Percentiles rank a stretch among this genome's conserved stretches.
Evolutionary conservation across 208 protist species (phyloP).

Genomic region (Zelonia costaricensis): DNA sequence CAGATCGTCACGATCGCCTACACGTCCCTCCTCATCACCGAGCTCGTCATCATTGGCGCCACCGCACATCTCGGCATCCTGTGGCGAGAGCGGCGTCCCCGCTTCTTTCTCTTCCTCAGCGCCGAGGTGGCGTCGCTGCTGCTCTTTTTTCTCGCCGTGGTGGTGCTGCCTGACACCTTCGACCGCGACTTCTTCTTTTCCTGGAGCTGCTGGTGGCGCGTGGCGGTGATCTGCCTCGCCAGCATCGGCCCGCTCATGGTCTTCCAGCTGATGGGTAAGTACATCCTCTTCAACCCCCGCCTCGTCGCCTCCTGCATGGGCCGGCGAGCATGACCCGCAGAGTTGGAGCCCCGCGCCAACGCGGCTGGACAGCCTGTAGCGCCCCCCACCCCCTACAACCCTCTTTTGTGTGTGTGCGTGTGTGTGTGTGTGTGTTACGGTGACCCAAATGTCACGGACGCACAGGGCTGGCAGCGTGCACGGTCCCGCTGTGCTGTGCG

Average conservation of each 20-base stretch:
- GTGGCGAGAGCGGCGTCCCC: slow-evolving; percentile 55
- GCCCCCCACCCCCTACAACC: no score
- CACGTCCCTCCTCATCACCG: slow-evolving; percentile 97
- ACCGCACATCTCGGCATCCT: slow-evolving; percentile 92
- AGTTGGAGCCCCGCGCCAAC: no score
- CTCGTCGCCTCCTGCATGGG: slow-evolving; percentile 28
- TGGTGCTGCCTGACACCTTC: slow-evolving; percentile 93
- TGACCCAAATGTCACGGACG: no score
- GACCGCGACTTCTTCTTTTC: slow-evolving; percentile 94
- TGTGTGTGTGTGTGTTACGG: no score
- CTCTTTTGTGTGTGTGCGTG: no score
- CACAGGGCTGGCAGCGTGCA: no score
- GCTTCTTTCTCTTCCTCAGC: slow-evolving; percentile 88
- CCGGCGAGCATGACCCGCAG: neutral
- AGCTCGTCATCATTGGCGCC: slow-evolving; percentile 95
- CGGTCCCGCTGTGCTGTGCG: no score
- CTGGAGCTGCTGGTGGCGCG: slow-evolving; percentile 89
- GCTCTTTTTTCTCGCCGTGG: slow-evolving; percentile 91
- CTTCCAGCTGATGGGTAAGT: slow-evolving; percentile 45
- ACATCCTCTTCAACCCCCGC: slow-evolving; percentile 51
- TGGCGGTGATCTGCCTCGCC: slow-evolving; percentile 77
- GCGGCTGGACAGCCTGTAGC: no score
- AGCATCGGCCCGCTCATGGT: slow-evolving; percentile 65
- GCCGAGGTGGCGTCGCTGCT: slow-evolving; percentile 89
- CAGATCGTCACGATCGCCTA: slow-evolving; percentile 98